Conservation (phyloP, 805 yeast genomes). For the Kazachstania bromeliacearum region DNA sequence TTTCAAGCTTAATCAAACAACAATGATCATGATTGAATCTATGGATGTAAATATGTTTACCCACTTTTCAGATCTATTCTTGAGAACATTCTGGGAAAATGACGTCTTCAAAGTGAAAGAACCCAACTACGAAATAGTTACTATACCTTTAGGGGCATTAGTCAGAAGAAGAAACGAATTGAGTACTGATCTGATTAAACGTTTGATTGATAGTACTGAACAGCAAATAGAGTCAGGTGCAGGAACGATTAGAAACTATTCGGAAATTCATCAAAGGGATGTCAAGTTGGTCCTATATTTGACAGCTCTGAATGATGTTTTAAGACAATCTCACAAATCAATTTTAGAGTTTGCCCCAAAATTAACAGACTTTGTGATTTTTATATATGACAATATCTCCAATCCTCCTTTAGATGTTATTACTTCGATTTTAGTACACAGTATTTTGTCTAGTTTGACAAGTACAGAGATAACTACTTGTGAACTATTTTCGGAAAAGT, state of each 20-base stretch:
- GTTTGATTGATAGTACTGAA: slow-evolving; percentile 37
- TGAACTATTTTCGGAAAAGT: slow-evolving; percentile 42
- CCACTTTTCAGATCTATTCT: slow-evolving; percentile 33
- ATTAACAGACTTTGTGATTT: slow-evolving; percentile 32
- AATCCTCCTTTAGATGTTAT: slow-evolving; percentile 52
- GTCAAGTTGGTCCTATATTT: slow-evolving; percentile 63
- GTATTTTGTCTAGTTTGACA: slow-evolving; percentile 53
- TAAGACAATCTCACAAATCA: slow-evolving; percentile 55
- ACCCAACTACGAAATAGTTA: slow-evolving; percentile 55
- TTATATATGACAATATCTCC: slow-evolving; percentile 23
- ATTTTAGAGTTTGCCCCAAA: slow-evolving; percentile 38
- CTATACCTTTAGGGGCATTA: slow-evolving; percentile 63
- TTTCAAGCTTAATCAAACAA: slow-evolving; percentile 35
- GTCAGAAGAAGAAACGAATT: slow-evolving; percentile 43
- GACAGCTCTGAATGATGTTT: slow-evolving; percentile 56
- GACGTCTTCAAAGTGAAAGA: slow-evolving; percentile 50
- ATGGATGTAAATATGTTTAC: slow-evolving; percentile 47
- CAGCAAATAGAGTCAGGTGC: slow-evolving; percentile 74
- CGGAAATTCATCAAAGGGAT: slow-evolving; percentile 69
- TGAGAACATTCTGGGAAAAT: slow-evolving; percentile 34
- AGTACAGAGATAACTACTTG: slow-evolving; percentile 50
- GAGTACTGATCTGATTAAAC: slow-evolving; percentile 19
- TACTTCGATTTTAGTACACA: slow-evolving; percentile 56
- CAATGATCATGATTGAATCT: slow-evolving; percentile 47
- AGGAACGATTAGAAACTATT: slow-evolving; percentile 58